Conservation (phyloP, 148 eudicot genomes). For the Rhododendron vialii region DNA sequence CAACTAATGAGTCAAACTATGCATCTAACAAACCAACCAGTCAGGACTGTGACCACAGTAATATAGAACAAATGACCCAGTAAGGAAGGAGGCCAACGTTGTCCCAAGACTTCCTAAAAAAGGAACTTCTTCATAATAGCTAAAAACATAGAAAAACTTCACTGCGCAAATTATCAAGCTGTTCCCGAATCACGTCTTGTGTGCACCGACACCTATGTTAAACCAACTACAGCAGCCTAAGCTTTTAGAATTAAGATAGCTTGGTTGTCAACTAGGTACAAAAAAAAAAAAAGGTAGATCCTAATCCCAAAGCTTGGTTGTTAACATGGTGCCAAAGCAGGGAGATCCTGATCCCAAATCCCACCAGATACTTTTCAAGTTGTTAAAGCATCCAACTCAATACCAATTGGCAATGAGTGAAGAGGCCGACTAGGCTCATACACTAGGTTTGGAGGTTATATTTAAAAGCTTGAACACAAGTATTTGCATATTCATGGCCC, state of each 20-base stretch:
- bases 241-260: background rate
- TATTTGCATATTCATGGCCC: background rate
- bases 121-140: background rate
- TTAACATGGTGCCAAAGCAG: background rate
- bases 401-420: too few species aligned
- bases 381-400: too few species aligned
- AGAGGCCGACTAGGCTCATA: too few species aligned
- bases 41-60: background rate
- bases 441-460: too few species aligned
- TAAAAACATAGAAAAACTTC: background rate
- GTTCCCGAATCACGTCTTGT: background rate
- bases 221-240: too few species aligned
- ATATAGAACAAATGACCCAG: background rate
- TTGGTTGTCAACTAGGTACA: background rate
- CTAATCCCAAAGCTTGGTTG: background rate
- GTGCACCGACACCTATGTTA: too few species aligned
- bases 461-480: background rate
- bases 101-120: slow-evolving; percentile 4
- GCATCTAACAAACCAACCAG: background rate
- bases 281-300: background rate
- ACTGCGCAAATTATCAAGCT: background rate
- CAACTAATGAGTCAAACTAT: background rate
- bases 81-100: background rate
- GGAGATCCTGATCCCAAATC: slow-evolving; percentile 1
- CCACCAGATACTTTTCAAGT: background rate